Evolutionary conservation across 169 alveolate genomes (phyloP).

Genomic region (Fabrea salina): DNA sequence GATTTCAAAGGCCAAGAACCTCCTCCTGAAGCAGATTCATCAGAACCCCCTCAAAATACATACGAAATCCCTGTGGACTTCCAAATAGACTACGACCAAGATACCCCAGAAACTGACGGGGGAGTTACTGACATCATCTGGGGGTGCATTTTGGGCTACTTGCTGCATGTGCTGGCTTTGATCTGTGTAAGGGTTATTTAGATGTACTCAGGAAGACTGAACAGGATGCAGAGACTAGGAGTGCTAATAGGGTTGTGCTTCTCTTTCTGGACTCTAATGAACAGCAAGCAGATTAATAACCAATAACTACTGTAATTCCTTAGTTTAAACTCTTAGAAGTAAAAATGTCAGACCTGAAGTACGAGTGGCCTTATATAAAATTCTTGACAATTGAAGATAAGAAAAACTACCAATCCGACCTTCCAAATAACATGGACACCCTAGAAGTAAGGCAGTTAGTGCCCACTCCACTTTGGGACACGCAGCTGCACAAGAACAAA

Average conservation of each 20-base stretch:
- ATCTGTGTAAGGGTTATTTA: not conserved
- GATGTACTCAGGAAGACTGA: not conserved
- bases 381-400: not conserved
- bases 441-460: not conserved
- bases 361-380: not conserved
- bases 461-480: slow-evolving; percentile 1
- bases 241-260: not conserved
- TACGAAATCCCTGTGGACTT: not conserved
- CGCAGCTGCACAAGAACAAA: not conserved
- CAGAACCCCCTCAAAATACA: too few relatives aligned
- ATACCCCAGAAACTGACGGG: not conserved
- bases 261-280: not conserved
- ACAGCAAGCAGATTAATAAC: not conserved
- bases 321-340: too few relatives aligned
- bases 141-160: not conserved
- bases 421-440: not conserved
- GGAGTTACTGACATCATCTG: not conserved
- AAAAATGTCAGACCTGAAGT: too few relatives aligned
- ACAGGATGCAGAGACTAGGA: not conserved
- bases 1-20: not conserved
- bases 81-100: not conserved
- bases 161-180: not conserved
- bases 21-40: not conserved
- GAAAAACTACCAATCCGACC: not conserved
- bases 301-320: too few relatives aligned